These are phyloP conservation scores for Gymnopilus dilepis DNA, from an alignment of 768 basidiomycete genomes.

Conservation along the genomic window DNA sequence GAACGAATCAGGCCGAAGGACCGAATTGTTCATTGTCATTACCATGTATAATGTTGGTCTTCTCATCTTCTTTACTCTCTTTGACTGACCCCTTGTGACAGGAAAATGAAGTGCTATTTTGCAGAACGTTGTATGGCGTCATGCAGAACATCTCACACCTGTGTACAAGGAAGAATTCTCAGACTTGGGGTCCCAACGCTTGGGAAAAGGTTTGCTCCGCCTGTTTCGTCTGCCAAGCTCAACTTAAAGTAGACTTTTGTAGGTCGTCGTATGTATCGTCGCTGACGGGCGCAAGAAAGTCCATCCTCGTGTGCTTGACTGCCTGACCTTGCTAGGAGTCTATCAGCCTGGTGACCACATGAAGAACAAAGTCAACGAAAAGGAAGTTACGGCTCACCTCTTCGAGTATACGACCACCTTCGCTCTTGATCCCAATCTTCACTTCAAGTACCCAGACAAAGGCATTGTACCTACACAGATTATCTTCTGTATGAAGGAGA, in stretches of 20 bases:
- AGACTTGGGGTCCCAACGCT: slow-evolving; percentile 94
- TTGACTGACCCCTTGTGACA: slow-evolving; percentile 30
- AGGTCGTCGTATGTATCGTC: slow-evolving; percentile 93
- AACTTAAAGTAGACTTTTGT: not conserved
- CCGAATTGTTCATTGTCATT: slow-evolving; percentile 92
- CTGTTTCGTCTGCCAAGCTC: too few relatives aligned
- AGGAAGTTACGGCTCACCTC: slow-evolving; percentile 67
- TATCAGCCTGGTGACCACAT: slow-evolving; percentile 74
- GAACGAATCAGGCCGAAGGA: slow-evolving; percentile 76
- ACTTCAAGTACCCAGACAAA: slow-evolving; percentile 89
- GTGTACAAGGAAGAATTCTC: slow-evolving; percentile 85
- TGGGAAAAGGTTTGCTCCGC: slow-evolving; percentile 84
- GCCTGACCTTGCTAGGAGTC: slow-evolving; percentile 89
- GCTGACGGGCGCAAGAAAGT: slow-evolving; percentile 86
- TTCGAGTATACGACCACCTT: slow-evolving; percentile 91
- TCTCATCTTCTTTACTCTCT: not conserved
- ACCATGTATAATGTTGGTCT: slow-evolving; percentile 90
- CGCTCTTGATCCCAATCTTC: slow-evolving; percentile 76
- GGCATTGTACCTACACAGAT: slow-evolving; percentile 95
- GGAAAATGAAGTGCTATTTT: slow-evolving; percentile 92
- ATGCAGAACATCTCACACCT: slow-evolving; percentile 87
- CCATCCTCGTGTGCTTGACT: slow-evolving; percentile 85
- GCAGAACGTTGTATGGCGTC: slow-evolving; percentile 92
- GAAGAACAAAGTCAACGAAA: slow-evolving; percentile 50
- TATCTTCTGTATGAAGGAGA: slow-evolving; percentile 90